A percentile compares a stretch with the other conserved stretches of the same genome.
These are phyloP conservation scores for Amylostereum areolatum DNA, from an alignment of 1,284 basidiomycete species.

Conservation along the genomic window DNA sequence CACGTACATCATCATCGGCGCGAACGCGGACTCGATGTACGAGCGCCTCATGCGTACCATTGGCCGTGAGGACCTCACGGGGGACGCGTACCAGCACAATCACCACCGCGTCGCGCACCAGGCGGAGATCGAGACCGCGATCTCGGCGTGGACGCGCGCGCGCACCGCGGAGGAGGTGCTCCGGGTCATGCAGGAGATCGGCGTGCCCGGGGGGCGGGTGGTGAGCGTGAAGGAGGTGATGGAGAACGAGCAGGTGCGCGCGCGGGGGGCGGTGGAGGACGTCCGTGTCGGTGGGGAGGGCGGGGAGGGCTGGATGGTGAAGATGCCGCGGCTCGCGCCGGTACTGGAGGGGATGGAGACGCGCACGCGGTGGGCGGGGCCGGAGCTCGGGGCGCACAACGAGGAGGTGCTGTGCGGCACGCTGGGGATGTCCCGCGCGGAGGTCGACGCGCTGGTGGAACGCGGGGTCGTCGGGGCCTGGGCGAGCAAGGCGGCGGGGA, in stretches of 20 bases:
- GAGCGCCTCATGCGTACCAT: constrained; percentile 56
- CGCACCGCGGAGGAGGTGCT: constrained; percentile 53
- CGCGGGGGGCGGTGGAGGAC: constrained; percentile 52
- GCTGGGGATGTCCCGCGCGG: constrained; percentile 38
- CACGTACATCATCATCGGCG: constrained; percentile 62
- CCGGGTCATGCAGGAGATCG: constrained; percentile 48
- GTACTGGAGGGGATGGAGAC: constrained; percentile 50
- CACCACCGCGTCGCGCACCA: constrained; percentile 54
- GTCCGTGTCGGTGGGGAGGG: constrained; percentile 43
- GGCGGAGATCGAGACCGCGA: constrained; percentile 55
- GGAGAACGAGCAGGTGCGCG: constrained; percentile 47
- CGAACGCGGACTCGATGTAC: constrained; percentile 66
- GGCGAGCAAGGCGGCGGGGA: too few species aligned
- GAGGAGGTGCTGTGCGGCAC: constrained; percentile 47
- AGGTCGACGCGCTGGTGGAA: constrained; percentile 36
- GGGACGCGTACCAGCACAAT: constrained; percentile 51
- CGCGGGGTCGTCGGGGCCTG: constrained; percentile 40
- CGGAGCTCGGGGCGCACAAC: constrained; percentile 59
- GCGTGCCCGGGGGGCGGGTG: constrained; percentile 60
- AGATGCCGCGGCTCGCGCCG: constrained; percentile 60
- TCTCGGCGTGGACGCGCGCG: constrained; percentile 52
- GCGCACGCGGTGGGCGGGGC: constrained; percentile 60
- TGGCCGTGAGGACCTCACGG: constrained; percentile 50
- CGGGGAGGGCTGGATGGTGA: constrained; percentile 48
- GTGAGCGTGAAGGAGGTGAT: constrained; percentile 56